phyloP scores from a whole-genome alignment of 352 stramenopile species.

The Globisporangium spiculum region DNA sequence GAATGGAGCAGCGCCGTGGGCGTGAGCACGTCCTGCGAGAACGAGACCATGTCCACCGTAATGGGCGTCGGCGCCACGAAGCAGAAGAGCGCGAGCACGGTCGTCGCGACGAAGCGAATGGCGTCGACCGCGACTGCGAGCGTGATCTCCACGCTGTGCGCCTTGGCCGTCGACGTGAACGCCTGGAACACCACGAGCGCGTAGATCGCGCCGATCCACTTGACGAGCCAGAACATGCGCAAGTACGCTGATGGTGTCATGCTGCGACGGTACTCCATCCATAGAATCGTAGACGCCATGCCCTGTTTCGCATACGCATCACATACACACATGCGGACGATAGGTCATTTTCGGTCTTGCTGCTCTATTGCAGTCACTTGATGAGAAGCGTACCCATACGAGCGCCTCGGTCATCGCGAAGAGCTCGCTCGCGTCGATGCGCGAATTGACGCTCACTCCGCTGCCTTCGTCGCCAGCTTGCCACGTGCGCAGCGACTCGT shows the following conservation, averaged over 20 bases:
- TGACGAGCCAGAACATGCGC: constrained; percentile 58
- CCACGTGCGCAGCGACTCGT: constrained; percentile 35
- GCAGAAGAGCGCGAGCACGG: constrained; percentile 49
- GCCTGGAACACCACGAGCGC: constrained; percentile 41
- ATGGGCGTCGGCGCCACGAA: constrained; percentile 50
- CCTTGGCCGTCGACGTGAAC: constrained; percentile 7
- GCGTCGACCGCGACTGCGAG: constrained; percentile 27
- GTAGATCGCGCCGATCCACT: constrained; percentile 49
- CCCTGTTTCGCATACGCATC: constrained; percentile 19
- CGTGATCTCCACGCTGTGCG: constrained; percentile 5
- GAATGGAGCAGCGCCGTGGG: constrained; percentile 63
- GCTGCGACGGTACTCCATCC: constrained; percentile 75
- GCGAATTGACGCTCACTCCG: constrained; percentile 24
- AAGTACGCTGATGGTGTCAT: constrained; percentile 52
- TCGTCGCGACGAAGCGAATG: constrained; percentile 37
- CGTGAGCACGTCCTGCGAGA: constrained; percentile 41
- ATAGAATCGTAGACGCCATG: constrained; percentile 50
- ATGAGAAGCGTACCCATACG: constrained; percentile 39
- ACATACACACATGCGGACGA: not conserved
- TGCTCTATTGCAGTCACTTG: not conserved
- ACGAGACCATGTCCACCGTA: constrained; percentile 45
- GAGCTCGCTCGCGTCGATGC: constrained; percentile 30
- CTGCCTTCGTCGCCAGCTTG: not conserved
- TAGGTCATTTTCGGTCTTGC: not conserved
- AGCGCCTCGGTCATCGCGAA: constrained; percentile 54